phyloP scores from a whole-genome alignment of 2,329 filamentous ascomycete species.

The Helotiales sp. region DNA sequence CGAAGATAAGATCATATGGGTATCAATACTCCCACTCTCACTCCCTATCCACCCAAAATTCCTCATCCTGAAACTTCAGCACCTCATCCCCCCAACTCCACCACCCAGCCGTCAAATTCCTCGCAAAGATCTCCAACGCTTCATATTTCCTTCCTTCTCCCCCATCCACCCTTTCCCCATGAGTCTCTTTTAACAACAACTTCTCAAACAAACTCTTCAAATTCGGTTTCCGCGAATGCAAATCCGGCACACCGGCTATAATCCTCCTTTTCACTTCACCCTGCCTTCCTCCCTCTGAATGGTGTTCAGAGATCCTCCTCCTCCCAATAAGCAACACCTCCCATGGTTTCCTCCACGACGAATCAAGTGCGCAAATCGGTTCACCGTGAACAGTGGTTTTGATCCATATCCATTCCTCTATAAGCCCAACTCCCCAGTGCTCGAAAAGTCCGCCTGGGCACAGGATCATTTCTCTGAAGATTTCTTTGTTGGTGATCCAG shows the following conservation, averaged over 20 bases:
- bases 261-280: slow-evolving; percentile 55
- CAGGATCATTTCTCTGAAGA: slow-evolving; percentile 58
- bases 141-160: slow-evolving; percentile 50
- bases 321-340: slow-evolving; percentile 69
- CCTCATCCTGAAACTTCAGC: slow-evolving; percentile 67
- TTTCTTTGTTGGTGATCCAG: slow-evolving; percentile 78
- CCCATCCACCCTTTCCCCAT: slow-evolving; percentile 42
- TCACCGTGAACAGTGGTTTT: slow-evolving; percentile 71
- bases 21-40: slow-evolving; percentile 13
- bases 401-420: slow-evolving; percentile 79
- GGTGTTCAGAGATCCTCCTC: not conserved
- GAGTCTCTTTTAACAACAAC: slow-evolving; percentile 38
- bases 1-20: slow-evolving; percentile 19
- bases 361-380: slow-evolving; percentile 65
- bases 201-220: slow-evolving; percentile 64
- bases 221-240: slow-evolving; percentile 81
- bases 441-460: slow-evolving; percentile 62
- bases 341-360: slow-evolving; percentile 75
- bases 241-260: slow-evolving; percentile 72
- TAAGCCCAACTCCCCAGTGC: slow-evolving; percentile 67
- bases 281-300: not conserved
- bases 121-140: slow-evolving; percentile 78
- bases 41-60: slow-evolving; percentile 47
- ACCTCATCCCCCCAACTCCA: slow-evolving; percentile 80
- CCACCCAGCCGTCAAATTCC: slow-evolving; percentile 76